Conservation (phyloP, 352 stramenopile species). For the Phytophthora nicotianae region DNA sequence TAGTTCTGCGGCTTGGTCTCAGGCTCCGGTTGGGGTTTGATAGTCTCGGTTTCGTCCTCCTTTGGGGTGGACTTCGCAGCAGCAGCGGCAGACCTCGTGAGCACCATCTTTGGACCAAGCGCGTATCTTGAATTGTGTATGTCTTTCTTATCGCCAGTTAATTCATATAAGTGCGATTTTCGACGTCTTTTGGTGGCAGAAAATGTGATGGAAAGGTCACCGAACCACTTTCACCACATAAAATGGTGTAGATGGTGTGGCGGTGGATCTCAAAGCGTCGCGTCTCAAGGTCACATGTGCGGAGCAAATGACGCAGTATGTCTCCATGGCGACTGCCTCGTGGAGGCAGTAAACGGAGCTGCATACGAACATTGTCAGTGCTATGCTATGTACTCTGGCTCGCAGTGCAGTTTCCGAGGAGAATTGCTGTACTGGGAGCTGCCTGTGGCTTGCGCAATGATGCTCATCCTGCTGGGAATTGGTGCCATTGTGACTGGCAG, state of each 20-base stretch:
- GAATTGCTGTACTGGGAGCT: constrained; percentile 59
- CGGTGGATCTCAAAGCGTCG: background rate
- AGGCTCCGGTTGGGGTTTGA: constrained; percentile 5
- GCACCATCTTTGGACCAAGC: constrained; percentile 21
- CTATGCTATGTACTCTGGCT: constrained; percentile 49
- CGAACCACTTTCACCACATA: constrained; percentile 4
- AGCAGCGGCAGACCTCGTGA: constrained; percentile 29
- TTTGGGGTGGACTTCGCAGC: background rate
- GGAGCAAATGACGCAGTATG: constrained; percentile 41
- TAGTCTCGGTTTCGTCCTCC: constrained; percentile 2
- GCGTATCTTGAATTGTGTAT: constrained; percentile 22
- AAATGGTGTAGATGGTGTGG: background rate
- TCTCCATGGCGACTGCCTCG: constrained; percentile 56
- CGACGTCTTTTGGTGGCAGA: constrained; percentile 11
- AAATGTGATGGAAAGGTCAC: constrained; percentile 26
- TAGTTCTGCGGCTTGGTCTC: constrained; percentile 33
- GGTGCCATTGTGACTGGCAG: constrained; percentile 36
- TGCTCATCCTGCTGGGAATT: constrained; percentile 46
- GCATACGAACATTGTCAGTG: constrained; percentile 44
- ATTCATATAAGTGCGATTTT: constrained; percentile 6
- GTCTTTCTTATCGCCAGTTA: background rate
- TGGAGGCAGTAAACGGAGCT: constrained; percentile 16
- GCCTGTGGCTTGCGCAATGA: constrained; percentile 41
- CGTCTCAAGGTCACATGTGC: constrained; percentile 45
- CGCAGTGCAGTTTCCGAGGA: constrained; percentile 49